These are phyloP conservation scores for Hyphodiscus sp. DNA, from an alignment of 2,329 filamentous ascomycete genomes.

Conservation along the genomic window DNA sequence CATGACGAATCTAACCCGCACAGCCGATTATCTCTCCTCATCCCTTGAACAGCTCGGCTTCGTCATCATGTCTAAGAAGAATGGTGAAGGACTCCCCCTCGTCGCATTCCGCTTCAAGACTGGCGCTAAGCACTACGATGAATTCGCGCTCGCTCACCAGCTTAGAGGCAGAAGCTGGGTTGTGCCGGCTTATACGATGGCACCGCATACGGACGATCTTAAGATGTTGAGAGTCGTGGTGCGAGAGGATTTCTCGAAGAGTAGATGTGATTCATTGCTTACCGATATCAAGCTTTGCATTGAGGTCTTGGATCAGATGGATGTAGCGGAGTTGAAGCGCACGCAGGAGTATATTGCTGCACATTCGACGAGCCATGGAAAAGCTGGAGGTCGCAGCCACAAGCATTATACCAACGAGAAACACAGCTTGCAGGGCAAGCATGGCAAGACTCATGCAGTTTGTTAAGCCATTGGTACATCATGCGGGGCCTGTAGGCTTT, in stretches of 20 bases:
- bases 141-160: conserved; percentile 77
- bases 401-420: conserved; percentile 60
- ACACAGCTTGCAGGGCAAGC: conserved; percentile 84
- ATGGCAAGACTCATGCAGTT: conserved; percentile 81
- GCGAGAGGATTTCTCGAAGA: conserved; percentile 82
- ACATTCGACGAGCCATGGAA: conserved; percentile 41
- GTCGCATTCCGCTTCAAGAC: conserved; percentile 76
- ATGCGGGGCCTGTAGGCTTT: not conserved
- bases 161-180: conserved; percentile 86
- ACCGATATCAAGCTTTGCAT: conserved; percentile 73
- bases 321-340: conserved; percentile 61
- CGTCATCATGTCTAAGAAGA: conserved; percentile 77
- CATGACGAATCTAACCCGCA: conserved; percentile 89
- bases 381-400: conserved; percentile 45
- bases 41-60: conserved; percentile 72
- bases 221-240: conserved; percentile 93
- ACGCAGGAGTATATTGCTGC: conserved; percentile 56
- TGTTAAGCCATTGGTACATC: conserved; percentile 47
- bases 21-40: conserved; percentile 76
- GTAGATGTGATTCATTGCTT: conserved; percentile 72
- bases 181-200: conserved; percentile 95
- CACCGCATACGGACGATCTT: conserved; percentile 58
- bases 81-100: conserved; percentile 74
- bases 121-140: conserved; percentile 53
- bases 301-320: conserved; percentile 65